A percentile compares a stretch with the other conserved stretches of the same genome.
Conservation (phyloP, 257 asterid species). For the Eucommia ulmoides region DNA sequence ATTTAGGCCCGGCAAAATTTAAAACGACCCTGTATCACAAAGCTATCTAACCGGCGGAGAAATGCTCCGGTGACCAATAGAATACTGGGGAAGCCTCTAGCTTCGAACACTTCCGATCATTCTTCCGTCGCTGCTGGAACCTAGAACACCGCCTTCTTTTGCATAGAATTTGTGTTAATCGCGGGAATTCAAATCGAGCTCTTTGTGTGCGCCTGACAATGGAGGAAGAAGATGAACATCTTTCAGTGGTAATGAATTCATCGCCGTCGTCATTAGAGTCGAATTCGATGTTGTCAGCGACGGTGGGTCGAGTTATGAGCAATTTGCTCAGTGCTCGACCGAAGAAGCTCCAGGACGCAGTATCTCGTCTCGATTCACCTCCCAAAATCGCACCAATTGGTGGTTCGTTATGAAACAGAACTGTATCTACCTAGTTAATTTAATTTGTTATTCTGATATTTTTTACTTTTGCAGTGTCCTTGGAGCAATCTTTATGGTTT, state of each 20-base stretch:
- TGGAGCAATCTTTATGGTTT: conserved; percentile 86
- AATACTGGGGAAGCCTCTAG: no score
- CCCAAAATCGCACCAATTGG: conserved; percentile 28
- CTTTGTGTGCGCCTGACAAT: conserved; percentile 6
- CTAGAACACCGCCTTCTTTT: no score
- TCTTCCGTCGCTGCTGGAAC: no score
- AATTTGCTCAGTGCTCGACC: conserved; percentile 56
- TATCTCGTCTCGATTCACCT: conserved; percentile 45
- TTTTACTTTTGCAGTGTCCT: conserved; percentile 29
- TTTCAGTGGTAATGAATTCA: conserved; percentile 6
- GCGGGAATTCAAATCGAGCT: no score
- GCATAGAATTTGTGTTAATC: no score
- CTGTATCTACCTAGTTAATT: neutral
- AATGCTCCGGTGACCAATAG: no score
- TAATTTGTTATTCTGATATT: neutral
- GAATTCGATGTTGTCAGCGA: conserved; percentile 33
- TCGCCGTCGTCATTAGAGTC: conserved; percentile 20
- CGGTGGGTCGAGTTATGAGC: conserved; percentile 56
- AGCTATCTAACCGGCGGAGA: no score
- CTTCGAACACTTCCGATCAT: no score
- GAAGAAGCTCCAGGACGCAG: conserved; percentile 60
- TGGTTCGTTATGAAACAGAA: conserved; percentile 16
- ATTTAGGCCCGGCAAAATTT: no score
- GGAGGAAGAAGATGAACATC: conserved; percentile 22
- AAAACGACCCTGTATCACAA: no score